These are phyloP conservation scores for Metschnikowia orientalis DNA, from an alignment of 805 yeast species.

Conservation along the genomic window DNA sequence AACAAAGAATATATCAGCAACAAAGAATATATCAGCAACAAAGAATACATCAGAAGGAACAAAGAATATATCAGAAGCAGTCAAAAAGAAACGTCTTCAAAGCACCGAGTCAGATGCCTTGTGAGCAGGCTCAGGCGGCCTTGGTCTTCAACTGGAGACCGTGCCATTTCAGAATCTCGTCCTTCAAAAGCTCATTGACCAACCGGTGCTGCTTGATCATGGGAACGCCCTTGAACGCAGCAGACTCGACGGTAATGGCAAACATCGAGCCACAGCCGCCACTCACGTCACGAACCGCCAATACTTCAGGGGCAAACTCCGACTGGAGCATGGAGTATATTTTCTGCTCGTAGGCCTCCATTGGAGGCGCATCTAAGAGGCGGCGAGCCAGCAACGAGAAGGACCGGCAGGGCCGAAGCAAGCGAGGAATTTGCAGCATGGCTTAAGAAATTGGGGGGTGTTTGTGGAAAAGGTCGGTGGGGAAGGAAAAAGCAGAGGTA, in stretches of 20 bases:
- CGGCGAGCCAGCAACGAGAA: too few relatives aligned
- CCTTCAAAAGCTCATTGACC: slow-evolving; percentile 76
- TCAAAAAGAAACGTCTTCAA: too few relatives aligned
- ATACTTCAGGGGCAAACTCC: slow-evolving; percentile 54
- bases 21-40: too few relatives aligned
- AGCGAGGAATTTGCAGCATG: too few relatives aligned
- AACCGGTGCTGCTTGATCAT: slow-evolving; percentile 90
- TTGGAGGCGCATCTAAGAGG: slow-evolving; percentile 18
- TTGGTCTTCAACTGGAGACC: slow-evolving; percentile 84
- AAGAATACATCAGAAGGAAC: too few relatives aligned
- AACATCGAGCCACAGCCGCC: slow-evolving; percentile 99
- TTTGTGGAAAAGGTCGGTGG: too few relatives aligned
- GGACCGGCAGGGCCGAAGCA: too few relatives aligned
- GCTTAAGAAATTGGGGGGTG: too few relatives aligned
- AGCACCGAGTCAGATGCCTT: too few relatives aligned
- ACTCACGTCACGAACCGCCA: slow-evolving; percentile 76
- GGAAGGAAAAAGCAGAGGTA: too few relatives aligned
- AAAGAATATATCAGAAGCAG: too few relatives aligned
- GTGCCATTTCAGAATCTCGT: slow-evolving; percentile 90
- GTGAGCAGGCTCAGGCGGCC: slow-evolving; percentile 29
- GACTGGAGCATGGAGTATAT: slow-evolving; percentile 52
- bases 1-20: too few relatives aligned
- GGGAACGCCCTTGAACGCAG: slow-evolving; percentile 69
- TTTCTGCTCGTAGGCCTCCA: slow-evolving; percentile 61
- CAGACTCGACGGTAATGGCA: slow-evolving; percentile 72